Conservation (phyloP, 2,329 filamentous ascomycete genomes). For the Fusarium pininemorale region DNA sequence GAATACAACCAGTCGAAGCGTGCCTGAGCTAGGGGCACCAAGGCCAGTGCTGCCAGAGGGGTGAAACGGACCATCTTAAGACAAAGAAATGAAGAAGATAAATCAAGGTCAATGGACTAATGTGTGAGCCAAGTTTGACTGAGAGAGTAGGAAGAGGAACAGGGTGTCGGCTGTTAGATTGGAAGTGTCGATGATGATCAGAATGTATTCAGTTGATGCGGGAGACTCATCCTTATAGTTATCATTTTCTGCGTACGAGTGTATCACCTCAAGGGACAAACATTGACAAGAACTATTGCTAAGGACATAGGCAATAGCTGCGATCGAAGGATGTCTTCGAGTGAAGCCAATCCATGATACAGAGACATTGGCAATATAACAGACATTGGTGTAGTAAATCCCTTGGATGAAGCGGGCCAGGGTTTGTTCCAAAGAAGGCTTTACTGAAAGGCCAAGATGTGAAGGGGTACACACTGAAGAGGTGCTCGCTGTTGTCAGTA, state of each 20-base stretch:
- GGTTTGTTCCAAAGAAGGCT: background rate
- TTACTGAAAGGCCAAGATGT: background rate
- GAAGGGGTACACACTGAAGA: background rate
- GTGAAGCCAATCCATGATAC: background rate
- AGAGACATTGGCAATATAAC: constrained; percentile 19
- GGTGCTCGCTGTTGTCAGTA: background rate
- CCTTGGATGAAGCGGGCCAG: constrained; percentile 16
- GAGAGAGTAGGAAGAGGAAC: background rate
- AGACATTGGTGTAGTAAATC: background rate
- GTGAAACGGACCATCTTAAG: constrained; percentile 40
- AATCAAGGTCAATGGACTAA: background rate
- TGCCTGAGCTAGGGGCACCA: constrained; percentile 42
- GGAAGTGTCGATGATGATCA: constrained; percentile 15
- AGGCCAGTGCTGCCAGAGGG: constrained; percentile 40
- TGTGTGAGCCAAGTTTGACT: background rate
- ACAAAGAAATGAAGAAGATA: background rate
- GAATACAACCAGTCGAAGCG: constrained; percentile 33
- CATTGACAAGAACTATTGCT: constrained; percentile 8
- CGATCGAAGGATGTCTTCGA: background rate
- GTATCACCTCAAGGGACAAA: constrained; percentile 1
- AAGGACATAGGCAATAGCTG: background rate
- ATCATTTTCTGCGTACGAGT: background rate
- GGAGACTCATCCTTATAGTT: constrained; percentile 30
- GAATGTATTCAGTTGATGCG: background rate
- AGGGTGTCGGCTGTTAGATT: background rate